Evolutionary conservation across 148 eudicot genomes (phyloP), one percentile per base, ranked within the genome.

Genomic region (Talinum fruticosum): DNA sequence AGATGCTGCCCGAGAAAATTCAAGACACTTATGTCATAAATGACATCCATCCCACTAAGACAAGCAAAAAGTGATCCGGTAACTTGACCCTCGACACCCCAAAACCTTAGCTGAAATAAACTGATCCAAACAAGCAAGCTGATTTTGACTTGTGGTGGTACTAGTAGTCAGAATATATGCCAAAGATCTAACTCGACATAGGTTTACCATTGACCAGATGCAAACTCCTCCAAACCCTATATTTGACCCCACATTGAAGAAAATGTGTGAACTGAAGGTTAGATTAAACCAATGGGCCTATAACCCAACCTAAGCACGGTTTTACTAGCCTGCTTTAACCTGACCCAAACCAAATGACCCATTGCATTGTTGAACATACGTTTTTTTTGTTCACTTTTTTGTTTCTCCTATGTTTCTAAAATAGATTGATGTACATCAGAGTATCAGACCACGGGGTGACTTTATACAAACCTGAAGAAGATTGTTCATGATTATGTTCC

Each of bases 401-500:
- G 15, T 14, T 16, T 14, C 3, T 49, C 16, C 21, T 49, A 16
- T 16, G 54, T 2, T 49, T 57, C 64, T 21, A 34, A 14, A 67
- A 23, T n/a, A 49, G 37, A 15, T 4, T 8, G 24, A 54, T 41
- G 6, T 14, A 36, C 47, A 15, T 10, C 21, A 13, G 47, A 19
- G 29, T 32, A 15, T 10, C 21, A 13, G 47, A 19, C 49, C 18
- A 76, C 3, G 28, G 36, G 15, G 4, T 64, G 15, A 33, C 29
- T 6, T 10, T 47, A 35, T 66, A 64, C 67, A 36, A 66, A 79
- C 98, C 92, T 94, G 88, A 59, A 87, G 86, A 35, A 91, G 93
- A 79, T 91, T 91, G 29, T 89, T 89, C 96, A 87, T 89, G 80
- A 91, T 88, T 54, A 87, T 91, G 57, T 85, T 83, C 45, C 90